Conservation (phyloP, 108 stramenopile genomes). For the Cylindrotheca closterium region DNA sequence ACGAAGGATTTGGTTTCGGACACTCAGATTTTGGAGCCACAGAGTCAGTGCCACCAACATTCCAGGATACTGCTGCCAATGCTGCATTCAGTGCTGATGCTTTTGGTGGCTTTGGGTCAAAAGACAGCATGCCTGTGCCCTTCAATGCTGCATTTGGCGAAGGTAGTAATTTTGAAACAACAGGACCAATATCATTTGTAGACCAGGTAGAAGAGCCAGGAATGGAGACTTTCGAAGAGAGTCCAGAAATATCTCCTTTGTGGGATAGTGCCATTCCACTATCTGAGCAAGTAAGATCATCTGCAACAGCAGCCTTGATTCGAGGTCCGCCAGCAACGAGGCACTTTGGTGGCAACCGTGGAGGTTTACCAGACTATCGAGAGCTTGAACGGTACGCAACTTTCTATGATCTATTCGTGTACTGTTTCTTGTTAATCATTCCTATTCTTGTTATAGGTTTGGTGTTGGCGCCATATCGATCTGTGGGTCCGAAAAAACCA, state of each 20-base stretch:
- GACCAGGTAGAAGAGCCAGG: slow-evolving; percentile 8
- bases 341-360: slow-evolving; percentile 89
- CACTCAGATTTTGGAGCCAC: slow-evolving; percentile 4
- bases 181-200: neutral
- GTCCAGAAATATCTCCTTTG: slow-evolving; percentile 37
- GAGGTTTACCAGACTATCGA: slow-evolving; percentile 57
- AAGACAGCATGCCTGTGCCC: neutral
- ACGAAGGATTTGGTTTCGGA: slow-evolving; percentile 5
- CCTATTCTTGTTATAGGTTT: slow-evolving; percentile 22
- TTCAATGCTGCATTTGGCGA: slow-evolving; percentile 19
- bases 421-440: no score
- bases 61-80: no score
- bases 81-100: slow-evolving; percentile 19
- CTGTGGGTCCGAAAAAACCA: slow-evolving; percentile 86
- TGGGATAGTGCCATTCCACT: slow-evolving; percentile 56
- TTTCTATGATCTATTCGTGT: no score
- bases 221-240: slow-evolving; percentile 21
- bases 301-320: slow-evolving; percentile 80
- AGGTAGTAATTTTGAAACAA: neutral
- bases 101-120: slow-evolving; percentile 14
- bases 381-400: slow-evolving; percentile 35
- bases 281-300: slow-evolving; percentile 70
- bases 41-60: neutral
- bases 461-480: slow-evolving; percentile 84
- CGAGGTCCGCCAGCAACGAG: slow-evolving; percentile 85